phyloP scores from a whole-genome alignment of 441 rosid genomes.

The Raphanus hybrid region DNA sequence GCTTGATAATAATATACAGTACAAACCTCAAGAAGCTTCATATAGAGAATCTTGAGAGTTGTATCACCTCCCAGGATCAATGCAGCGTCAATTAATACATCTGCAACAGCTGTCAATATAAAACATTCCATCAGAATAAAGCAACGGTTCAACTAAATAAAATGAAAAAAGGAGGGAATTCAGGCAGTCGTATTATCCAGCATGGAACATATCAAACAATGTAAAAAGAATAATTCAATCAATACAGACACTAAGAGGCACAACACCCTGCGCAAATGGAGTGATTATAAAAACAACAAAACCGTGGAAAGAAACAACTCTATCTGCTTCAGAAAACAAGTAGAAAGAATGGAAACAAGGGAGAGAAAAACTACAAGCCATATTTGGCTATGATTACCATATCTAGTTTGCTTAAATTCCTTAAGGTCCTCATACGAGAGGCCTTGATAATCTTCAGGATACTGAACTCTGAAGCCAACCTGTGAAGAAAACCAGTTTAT shows the following conservation, averaged over 20 bases:
- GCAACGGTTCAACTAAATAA: constrained; percentile 31
- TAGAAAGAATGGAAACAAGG: constrained; percentile 16
- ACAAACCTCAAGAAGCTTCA: too few relatives aligned
- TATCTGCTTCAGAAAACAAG: constrained; percentile 14
- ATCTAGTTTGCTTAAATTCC: too few relatives aligned
- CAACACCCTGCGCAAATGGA: constrained; percentile 17
- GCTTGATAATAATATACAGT: too few relatives aligned
- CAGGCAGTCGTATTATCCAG: neutral
- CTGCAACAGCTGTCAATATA: constrained; percentile 85
- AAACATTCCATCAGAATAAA: constrained; percentile 51
- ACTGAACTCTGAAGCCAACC: constrained; percentile 97
- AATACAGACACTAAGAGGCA: constrained; percentile 11
- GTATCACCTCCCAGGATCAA: too few relatives aligned
- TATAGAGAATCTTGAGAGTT: too few relatives aligned
- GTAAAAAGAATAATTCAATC: neutral
- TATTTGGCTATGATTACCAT: neutral
- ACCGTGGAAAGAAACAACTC: constrained; percentile 24
- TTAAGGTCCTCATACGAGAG: constrained; percentile 92
- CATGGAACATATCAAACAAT: constrained; percentile 12
- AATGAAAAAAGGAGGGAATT: constrained; percentile 12
- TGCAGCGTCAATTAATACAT: too few relatives aligned
- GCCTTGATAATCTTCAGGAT: constrained; percentile 85
- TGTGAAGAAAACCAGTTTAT: constrained; percentile 48
- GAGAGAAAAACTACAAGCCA: neutral
- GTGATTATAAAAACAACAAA: constrained; percentile 26